These are phyloP conservation scores for Gaertneriomyces sp. DNA, from an alignment of 192 early-diverging fungal genomes.

Conservation along the genomic window DNA sequence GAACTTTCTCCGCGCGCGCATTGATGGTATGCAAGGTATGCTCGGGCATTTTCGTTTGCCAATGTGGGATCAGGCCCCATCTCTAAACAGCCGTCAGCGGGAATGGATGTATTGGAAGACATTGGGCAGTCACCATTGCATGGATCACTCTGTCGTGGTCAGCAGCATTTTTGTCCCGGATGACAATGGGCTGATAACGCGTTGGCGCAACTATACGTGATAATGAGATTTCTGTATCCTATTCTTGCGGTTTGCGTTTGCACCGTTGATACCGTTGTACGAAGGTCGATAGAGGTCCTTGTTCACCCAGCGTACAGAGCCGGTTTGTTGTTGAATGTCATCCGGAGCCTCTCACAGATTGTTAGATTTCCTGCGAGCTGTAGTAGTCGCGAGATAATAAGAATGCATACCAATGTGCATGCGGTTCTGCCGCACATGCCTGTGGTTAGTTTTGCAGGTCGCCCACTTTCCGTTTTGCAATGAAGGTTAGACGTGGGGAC, in stretches of 20 bases:
- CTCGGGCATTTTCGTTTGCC: constrained; percentile 21
- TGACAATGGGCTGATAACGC: constrained; percentile 19
- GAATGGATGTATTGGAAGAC: neutral
- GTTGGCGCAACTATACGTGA: constrained; percentile 14
- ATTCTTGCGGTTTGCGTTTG: neutral
- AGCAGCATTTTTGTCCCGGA: neutral
- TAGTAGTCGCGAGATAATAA: no score
- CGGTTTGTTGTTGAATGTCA: constrained; percentile 10
- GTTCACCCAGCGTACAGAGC: constrained; percentile 7
- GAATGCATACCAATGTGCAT: no score
- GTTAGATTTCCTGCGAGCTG: no score
- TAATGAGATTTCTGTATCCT: neutral
- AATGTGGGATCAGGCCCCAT: constrained; percentile 36
- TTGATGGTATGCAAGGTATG: constrained; percentile 38
- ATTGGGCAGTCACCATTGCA: constrained; percentile 8
- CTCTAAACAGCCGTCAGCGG: neutral
- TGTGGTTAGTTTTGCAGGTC: no score
- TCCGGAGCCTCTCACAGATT: neutral
- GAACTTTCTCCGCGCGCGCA: constrained; percentile 42
- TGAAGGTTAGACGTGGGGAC: no score
- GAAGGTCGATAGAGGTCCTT: constrained; percentile 18
- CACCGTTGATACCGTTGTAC: constrained; percentile 9
- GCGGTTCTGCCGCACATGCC: no score
- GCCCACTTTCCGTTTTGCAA: no score
- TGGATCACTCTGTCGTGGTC: constrained; percentile 5